A percentile compares a stretch with the other conserved stretches of the same genome.
Evolutionary conservation across 345 rosid species (phyloP).

Genomic region (Mercurialis annua): DNA sequence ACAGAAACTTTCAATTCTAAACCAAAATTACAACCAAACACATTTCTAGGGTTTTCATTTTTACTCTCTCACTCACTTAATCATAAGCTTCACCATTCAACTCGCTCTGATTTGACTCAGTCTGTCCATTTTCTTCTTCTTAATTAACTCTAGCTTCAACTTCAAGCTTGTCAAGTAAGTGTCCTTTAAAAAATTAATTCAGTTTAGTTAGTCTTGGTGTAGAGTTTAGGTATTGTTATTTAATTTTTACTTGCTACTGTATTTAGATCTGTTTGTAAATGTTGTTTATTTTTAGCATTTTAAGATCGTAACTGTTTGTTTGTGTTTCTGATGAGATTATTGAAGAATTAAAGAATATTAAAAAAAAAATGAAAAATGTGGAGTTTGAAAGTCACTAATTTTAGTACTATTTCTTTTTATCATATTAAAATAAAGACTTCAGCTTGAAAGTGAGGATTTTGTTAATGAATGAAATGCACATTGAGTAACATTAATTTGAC

Average conservation of each 20-base stretch:
- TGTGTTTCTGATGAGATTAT: conserved; percentile 17
- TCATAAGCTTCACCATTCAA: background rate
- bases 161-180: conserved; percentile 25
- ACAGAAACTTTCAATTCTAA: background rate
- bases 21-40: background rate
- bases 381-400: background rate
- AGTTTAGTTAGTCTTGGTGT: background rate
- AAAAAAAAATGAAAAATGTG: conserved; percentile 2
- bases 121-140: conserved; percentile 1
- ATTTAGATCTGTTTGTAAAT: conserved; percentile 35
- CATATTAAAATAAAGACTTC: no score
- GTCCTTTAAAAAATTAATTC: background rate
- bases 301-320: conserved; percentile 25
- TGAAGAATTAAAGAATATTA: conserved; percentile 8
- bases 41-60: conserved; percentile 24
- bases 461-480: no score
- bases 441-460: no score
- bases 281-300: conserved; percentile 8
- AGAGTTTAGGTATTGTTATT: background rate
- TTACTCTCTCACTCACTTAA: background rate
- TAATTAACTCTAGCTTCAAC: conserved; percentile 22
- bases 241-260: background rate
- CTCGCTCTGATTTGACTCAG: background rate
- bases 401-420: background rate
- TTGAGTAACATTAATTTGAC: no score